Evolutionary conservation across 441 rosid genomes (phyloP).

Genomic region (Theobroma grandiflorum): DNA sequence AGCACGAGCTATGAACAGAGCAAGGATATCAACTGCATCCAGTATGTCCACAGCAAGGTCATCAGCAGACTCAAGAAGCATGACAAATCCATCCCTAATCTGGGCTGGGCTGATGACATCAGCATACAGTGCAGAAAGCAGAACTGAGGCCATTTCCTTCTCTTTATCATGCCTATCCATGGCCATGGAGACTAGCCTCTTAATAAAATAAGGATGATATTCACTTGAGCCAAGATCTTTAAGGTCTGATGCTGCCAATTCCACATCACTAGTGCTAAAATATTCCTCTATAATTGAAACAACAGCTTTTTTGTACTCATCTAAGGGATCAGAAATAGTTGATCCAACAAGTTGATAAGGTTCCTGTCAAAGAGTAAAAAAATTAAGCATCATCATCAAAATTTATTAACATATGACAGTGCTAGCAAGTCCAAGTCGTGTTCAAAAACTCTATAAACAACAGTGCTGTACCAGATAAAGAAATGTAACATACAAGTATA

Average conservation of each 20-base stretch:
- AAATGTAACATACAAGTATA: conserved; percentile 2
- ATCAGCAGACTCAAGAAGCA: conserved; percentile 96
- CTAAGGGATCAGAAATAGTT: conserved; percentile 87
- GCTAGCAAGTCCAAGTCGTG: neutral
- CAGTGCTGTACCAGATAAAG: neutral
- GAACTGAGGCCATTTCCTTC: conserved; percentile 99
- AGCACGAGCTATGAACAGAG: conserved; percentile 91
- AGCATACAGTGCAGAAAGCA: conserved; percentile 89
- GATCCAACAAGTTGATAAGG: conserved; percentile 91
- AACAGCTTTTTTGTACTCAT: conserved; percentile 94
- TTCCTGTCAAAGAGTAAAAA: conserved; percentile 57
- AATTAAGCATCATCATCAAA: neutral
- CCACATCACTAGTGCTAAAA: conserved; percentile 90
- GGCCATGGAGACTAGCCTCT: conserved; percentile 94
- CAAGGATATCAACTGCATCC: conserved; percentile 91
- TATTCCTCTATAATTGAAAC: conserved; percentile 88
- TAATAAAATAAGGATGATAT: conserved; percentile 93
- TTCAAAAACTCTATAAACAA: conserved; percentile 2
- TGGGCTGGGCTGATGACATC: conserved; percentile 90
- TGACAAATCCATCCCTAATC: conserved; percentile 95
- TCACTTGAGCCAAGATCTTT: conserved; percentile 91
- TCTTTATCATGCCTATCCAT: conserved; percentile 99
- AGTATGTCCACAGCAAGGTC: conserved; percentile 94
- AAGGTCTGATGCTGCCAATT: conserved; percentile 88
- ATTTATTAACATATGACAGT: neutral